These are phyloP conservation scores for Ascocoryne sarcoides DNA, from an alignment of 2,329 filamentous ascomycete species.

Conservation along the genomic window DNA sequence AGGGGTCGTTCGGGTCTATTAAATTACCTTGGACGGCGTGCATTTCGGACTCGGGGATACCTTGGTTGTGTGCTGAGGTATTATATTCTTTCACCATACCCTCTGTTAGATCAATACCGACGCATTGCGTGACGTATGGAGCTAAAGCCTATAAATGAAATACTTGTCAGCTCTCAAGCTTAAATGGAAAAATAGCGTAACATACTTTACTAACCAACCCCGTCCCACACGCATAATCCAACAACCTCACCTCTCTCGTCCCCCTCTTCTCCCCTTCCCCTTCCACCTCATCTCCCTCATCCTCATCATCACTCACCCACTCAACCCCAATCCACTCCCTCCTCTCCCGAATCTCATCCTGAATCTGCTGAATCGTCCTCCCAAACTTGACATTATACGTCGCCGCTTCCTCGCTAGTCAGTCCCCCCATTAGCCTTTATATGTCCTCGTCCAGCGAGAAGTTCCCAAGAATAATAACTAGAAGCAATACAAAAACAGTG, in stretches of 20 bases:
- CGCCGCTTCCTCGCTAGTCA: conserved; percentile 42
- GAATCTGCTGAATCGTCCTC: conserved; percentile 44
- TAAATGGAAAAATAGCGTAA: conserved; percentile 9
- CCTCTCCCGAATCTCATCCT: conserved; percentile 42
- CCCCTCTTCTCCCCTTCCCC: conserved; percentile 3
- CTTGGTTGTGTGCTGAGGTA: conserved; percentile 45
- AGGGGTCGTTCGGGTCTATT: conserved; percentile 35
- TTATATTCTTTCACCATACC: conserved; percentile 66
- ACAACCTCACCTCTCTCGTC: conserved; percentile 38
- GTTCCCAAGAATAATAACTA: too few species aligned
- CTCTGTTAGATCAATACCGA: conserved; percentile 62
- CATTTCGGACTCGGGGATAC: conserved; percentile 44
- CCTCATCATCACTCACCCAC: conserved; percentile 33
- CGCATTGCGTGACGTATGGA: conserved; percentile 51
- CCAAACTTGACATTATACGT: conserved; percentile 49
- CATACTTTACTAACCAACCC: conserved; percentile 55
- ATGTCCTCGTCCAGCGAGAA: too few species aligned
- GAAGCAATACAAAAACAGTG: too few species aligned
- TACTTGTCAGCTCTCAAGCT: background rate
- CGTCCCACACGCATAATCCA: conserved; percentile 73
- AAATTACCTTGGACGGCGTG: conserved; percentile 50
- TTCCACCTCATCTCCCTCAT: conserved; percentile 12
- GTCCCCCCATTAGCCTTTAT: too few species aligned
- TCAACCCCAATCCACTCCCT: conserved; percentile 54
- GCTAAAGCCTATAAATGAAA: conserved; percentile 41